Base-by-base conservation (phyloP, 164 flowering plant genomes). In the Kalanchoe fedtschenkoi region DNA sequence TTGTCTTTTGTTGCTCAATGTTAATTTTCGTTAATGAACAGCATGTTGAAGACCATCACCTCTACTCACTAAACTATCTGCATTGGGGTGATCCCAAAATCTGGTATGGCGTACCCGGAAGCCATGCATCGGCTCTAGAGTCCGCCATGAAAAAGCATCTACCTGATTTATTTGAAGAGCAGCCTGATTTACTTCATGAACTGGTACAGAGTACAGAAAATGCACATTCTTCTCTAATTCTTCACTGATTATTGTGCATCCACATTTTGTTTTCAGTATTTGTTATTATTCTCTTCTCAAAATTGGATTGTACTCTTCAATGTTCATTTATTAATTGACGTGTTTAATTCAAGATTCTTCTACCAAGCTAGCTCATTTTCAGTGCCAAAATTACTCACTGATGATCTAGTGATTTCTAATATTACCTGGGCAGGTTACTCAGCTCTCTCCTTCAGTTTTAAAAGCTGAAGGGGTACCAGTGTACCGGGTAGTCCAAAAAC, bases 401-500 rank as follows among this genome's bases (percentile, higher is more conserved):
- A 37, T 19, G 35, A 29, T 17, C 15, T 14, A 13, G 16, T 26
- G 29, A 22, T 19, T 4, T 60, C 43, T 11, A 32, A 32, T 1
- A 24, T 29, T n/a, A n/a, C n/a, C n/a, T n/a, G 38, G 16, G 10
- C 75, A 84, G 93, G 89, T 87, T 15, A 87, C 93, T 69, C 93
- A 87, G 71, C 70, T 87, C 60, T 84, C 88, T 35, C 93, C 93
- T 35, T 77, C 88, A 34, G 75, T 87, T 68, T 62, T 87, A 39
- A 83, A 80, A 70, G 75, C 75, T 21, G 89, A 84, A 67, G 82
- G 80, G 38, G 88, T 87, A 8, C 88, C 93, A n/a, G 86, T 87
- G 14, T 80, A 78, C 70, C 78, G 88, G n/a, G n/a, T n/a, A n/a
- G n/a, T n/a, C n/a, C n/a, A n/a, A n/a, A n/a, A n/a, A n/a, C n/a